These are phyloP conservation scores for Otatea glauca DNA, from an alignment of 176 grass and related monocot species.

Conservation along the genomic window DNA sequence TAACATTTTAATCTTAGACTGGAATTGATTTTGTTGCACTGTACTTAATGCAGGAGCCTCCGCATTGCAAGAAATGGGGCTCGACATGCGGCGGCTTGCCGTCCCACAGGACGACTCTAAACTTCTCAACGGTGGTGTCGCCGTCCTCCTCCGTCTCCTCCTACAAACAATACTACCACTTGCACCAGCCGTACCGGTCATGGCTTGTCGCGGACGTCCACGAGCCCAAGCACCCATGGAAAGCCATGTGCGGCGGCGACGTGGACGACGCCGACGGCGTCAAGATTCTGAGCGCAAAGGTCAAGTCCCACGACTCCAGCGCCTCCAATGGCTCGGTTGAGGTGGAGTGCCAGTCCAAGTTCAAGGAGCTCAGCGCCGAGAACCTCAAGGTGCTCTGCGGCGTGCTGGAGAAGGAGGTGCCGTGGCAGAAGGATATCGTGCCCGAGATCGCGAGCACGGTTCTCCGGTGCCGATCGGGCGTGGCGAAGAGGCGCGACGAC, in stretches of 20 bases:
- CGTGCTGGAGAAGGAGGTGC: constrained; percentile 71
- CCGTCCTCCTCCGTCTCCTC: constrained; percentile 51
- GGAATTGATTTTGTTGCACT: not conserved
- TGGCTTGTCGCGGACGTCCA: constrained; percentile 21
- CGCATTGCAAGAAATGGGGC: constrained; percentile 58
- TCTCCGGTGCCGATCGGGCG: constrained; percentile 77
- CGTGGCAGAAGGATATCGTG: constrained; percentile 66
- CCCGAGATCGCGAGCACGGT: constrained; percentile 74
- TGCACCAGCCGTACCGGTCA: constrained; percentile 33
- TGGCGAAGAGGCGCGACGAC: constrained; percentile 44
- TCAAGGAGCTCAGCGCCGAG: constrained; percentile 81
- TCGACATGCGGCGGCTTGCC: constrained; percentile 19
- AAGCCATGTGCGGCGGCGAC: not conserved
- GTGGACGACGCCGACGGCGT: constrained; percentile 4
- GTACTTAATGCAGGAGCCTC: constrained; percentile 31
- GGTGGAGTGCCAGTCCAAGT: constrained; percentile 54
- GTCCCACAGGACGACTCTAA: constrained; percentile 30
- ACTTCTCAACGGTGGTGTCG: constrained; percentile 45
- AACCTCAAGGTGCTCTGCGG: constrained; percentile 73
- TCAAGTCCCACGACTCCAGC: constrained; percentile 54
- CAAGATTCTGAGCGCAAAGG: constrained; percentile 29
- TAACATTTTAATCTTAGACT: not conserved
- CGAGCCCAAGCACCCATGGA: constrained; percentile 50
- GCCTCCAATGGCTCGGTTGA: constrained; percentile 50
- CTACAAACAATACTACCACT: constrained; percentile 11